Percentiles rank a stretch among this genome's conserved stretches.
These are phyloP conservation scores for Leptodontidium sp. DNA, from an alignment of 2,329 filamentous ascomycete genomes.

Conservation along the genomic window DNA sequence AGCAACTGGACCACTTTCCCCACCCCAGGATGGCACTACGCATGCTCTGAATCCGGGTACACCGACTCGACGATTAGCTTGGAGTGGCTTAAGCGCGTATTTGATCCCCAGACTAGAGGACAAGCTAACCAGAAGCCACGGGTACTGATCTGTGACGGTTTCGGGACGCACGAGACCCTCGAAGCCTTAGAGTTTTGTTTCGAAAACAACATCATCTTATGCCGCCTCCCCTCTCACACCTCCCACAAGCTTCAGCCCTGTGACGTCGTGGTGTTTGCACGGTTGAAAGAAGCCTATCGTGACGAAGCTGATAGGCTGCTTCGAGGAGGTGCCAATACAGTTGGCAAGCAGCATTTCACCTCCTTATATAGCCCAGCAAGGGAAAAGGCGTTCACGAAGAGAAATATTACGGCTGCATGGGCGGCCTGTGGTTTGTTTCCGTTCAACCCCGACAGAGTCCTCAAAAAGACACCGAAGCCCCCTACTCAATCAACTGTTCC, in stretches of 20 bases:
- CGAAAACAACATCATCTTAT: constrained; percentile 42
- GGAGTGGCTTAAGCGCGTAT: constrained; percentile 48
- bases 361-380: constrained; percentile 37
- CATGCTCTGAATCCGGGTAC: constrained; percentile 40
- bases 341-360: constrained; percentile 39
- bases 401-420: constrained; percentile 45
- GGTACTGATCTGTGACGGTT: constrained; percentile 48
- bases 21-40: constrained; percentile 45
- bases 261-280: constrained; percentile 40
- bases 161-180: constrained; percentile 48
- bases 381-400: constrained; percentile 34
- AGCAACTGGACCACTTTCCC: constrained; percentile 43
- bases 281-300: constrained; percentile 40
- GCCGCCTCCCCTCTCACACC: constrained; percentile 38
- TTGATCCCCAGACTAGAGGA: constrained; percentile 47
- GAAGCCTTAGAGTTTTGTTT: constrained; percentile 44
- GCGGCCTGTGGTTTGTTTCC: constrained; percentile 33
- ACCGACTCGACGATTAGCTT: constrained; percentile 48
- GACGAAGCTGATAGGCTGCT: constrained; percentile 39
- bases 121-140: constrained; percentile 45
- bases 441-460: constrained; percentile 30
- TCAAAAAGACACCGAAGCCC: constrained; percentile 23
- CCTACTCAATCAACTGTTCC: constrained; percentile 15
- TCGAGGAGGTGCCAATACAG: constrained; percentile 38
- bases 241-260: constrained; percentile 42